Conservation (phyloP, 2,329 filamentous ascomycete species). For the Aspergillus brasiliensis region DNA sequence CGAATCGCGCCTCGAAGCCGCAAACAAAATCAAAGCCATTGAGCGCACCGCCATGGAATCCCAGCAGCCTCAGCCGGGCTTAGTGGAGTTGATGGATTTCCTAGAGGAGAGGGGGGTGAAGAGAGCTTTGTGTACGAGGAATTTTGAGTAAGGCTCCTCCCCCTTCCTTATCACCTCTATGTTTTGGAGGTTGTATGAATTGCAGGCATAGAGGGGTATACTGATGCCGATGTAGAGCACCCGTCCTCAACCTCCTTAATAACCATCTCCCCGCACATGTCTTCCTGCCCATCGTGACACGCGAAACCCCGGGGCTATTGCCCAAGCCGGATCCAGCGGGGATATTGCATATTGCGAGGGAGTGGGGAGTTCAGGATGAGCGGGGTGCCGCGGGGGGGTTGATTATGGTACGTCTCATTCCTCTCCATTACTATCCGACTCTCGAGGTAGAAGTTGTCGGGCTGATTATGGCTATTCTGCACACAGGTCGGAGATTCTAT, state of each 20-base stretch:
- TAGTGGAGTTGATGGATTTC: slow-evolving; percentile 77
- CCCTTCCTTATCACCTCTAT: not conserved
- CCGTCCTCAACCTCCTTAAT: slow-evolving; percentile 53
- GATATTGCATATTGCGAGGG: slow-evolving; percentile 78
- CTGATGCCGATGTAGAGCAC: slow-evolving; percentile 31
- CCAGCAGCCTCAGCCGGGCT: slow-evolving; percentile 80
- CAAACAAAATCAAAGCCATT: slow-evolving; percentile 73
- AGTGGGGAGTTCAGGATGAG: slow-evolving; percentile 64
- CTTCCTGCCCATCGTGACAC: slow-evolving; percentile 80
- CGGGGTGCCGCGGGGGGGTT: slow-evolving; percentile 42
- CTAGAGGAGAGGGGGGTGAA: slow-evolving; percentile 67
- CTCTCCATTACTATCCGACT: not conserved
- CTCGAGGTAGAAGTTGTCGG: not conserved
- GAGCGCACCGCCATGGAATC: slow-evolving; percentile 77
- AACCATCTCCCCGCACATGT: slow-evolving; percentile 70
- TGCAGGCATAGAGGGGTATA: no score
- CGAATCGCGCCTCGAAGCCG: slow-evolving; percentile 63
- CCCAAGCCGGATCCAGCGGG: slow-evolving; percentile 89
- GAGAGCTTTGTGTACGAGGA: slow-evolving; percentile 90
- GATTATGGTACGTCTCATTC: slow-evolving; percentile 36
- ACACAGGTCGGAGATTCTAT: slow-evolving; percentile 69
- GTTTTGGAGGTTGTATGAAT: no score
- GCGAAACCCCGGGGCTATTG: slow-evolving; percentile 66
- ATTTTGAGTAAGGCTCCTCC: slow-evolving; percentile 68
- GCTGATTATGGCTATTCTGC: not conserved